phyloP scores from a whole-genome alignment of 345 rosid genomes.

The Gossypium longicalyx region DNA sequence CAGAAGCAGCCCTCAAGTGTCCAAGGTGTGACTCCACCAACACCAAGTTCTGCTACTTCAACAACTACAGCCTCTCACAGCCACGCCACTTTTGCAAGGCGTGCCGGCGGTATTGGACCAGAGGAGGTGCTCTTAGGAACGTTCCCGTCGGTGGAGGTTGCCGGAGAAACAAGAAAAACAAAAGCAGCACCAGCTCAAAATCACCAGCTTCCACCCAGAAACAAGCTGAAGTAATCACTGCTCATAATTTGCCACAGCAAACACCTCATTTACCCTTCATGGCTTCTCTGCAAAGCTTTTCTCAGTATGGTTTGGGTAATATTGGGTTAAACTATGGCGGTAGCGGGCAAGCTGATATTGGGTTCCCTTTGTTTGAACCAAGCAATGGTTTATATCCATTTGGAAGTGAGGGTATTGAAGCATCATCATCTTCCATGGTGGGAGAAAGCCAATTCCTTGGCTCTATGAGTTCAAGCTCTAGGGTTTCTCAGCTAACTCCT shows the following conservation, averaged over 20 bases:
- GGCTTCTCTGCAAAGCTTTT: slow-evolving; percentile 39
- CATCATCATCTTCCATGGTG: slow-evolving; percentile 35
- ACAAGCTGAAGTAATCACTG: slow-evolving; percentile 30
- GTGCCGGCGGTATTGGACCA: slow-evolving; percentile 84
- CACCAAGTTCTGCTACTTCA: slow-evolving; percentile 85
- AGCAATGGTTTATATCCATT: slow-evolving; percentile 33
- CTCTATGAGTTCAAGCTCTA: slow-evolving; percentile 34
- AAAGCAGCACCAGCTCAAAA: slow-evolving; percentile 35
- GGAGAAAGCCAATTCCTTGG: slow-evolving; percentile 26
- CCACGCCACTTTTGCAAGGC: slow-evolving; percentile 83
- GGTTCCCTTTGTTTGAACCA: slow-evolving; percentile 51
- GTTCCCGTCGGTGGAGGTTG: slow-evolving; percentile 85
- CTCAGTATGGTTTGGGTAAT: slow-evolving; percentile 43
- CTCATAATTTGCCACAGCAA: slow-evolving; percentile 29
- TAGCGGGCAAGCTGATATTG: slow-evolving; percentile 32
- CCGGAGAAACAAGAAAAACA: slow-evolving; percentile 62
- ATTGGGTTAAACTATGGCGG: slow-evolving; percentile 53
- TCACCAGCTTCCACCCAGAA: slow-evolving; percentile 29
- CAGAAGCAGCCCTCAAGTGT: slow-evolving; percentile 54
- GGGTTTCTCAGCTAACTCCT: slow-evolving; percentile 49
- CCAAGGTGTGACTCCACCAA: slow-evolving; percentile 75
- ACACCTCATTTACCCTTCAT: slow-evolving; percentile 47
- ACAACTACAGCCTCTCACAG: slow-evolving; percentile 72
- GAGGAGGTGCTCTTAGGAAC: slow-evolving; percentile 65
- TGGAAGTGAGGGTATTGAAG: slow-evolving; percentile 39